Evolutionary conservation across 1,284 basidiomycete genomes (phyloP), one percentile per base, ranked within the genome.

Genomic region (Jaminaea rosea): DNA sequence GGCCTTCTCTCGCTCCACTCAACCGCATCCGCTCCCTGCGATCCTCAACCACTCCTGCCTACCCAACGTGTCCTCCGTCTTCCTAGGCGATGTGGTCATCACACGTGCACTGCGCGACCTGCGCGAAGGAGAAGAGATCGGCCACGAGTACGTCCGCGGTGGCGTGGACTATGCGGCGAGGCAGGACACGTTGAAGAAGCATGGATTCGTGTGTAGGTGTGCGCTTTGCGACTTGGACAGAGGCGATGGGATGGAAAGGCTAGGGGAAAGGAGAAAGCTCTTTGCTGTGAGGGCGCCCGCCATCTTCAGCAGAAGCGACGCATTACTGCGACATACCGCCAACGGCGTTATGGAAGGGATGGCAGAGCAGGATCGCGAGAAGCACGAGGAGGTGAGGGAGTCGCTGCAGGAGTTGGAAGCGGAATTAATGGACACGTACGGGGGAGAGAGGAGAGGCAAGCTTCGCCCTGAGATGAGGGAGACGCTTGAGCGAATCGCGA

Each of bases 31-130:
- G 1, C 60, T 72, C 4, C 69, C 71, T 0, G 71, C 71, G 6
- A 70, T 73, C 27, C 58, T 73, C 39, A 73, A 73, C 58, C 71
- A 73, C 46, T 60, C 66, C 0, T 73, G 71, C 32, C 49, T 69
- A 10, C 71, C 71, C 44, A 73, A 69, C 51, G 71, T 69, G 24
- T 72, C 68, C 4, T 69, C 68, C 2, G 64, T 72, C 10, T 73
- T 73, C 46, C 62, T 72, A 27, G 68, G 67, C 50, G 63, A 72
- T 42, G 55, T 69, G 36, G 66, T 73, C 46, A 61, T 64, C 28
- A 72, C 69, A 21, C 60, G 67, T 17, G 66, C 71, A 1, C 54
- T 73, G 24, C 62, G 63, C 28, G 54, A 56, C 9, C 55, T 73
- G n/a, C 44, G 47, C 9, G 47, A 52, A 26, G 69, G 69, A 9